phyloP scores from a whole-genome alignment of 495 filamentous ascomycete species.

The Talaromyces stipitatus region DNA sequence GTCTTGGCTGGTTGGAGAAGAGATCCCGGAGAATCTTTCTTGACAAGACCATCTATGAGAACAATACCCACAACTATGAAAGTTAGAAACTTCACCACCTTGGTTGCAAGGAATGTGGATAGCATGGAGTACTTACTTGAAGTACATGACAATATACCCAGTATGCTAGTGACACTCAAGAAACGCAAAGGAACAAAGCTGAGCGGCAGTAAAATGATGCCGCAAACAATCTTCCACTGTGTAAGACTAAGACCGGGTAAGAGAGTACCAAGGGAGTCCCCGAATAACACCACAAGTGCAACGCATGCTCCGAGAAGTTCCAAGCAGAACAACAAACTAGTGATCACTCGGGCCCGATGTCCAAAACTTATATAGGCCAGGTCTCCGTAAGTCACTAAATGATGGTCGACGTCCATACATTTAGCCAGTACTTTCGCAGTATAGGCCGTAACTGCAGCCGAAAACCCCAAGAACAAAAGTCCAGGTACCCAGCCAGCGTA shows the following conservation, averaged over 20 bases:
- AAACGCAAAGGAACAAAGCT: constrained; percentile 79
- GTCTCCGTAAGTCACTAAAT: constrained; percentile 82
- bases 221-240: constrained; percentile 83
- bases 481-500: constrained; percentile 90
- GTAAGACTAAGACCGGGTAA: constrained; percentile 64
- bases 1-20: constrained; percentile 76
- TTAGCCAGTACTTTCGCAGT: constrained; percentile 81
- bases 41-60: constrained; percentile 78
- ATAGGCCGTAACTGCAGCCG: constrained; percentile 70
- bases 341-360: constrained; percentile 67
- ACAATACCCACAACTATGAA: constrained; percentile 69
- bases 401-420: constrained; percentile 81
- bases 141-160: constrained; percentile 83
- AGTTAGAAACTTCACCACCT: constrained; percentile 8
- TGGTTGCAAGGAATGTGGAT: neutral
- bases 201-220: constrained; percentile 71
- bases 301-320: constrained; percentile 87
- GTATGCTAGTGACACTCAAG: constrained; percentile 81
- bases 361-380: constrained; percentile 90
- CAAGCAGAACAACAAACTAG: constrained; percentile 77
- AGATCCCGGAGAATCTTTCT: constrained; percentile 72
- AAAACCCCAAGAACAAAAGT: constrained; percentile 62
- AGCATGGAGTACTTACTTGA: constrained; percentile 63
- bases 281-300: constrained; percentile 87
- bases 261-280: constrained; percentile 75